Percentiles rank a stretch among this genome's conserved stretches.
Conservation (phyloP, 148 eudicot species). For the Spergularia bocconei region DNA sequence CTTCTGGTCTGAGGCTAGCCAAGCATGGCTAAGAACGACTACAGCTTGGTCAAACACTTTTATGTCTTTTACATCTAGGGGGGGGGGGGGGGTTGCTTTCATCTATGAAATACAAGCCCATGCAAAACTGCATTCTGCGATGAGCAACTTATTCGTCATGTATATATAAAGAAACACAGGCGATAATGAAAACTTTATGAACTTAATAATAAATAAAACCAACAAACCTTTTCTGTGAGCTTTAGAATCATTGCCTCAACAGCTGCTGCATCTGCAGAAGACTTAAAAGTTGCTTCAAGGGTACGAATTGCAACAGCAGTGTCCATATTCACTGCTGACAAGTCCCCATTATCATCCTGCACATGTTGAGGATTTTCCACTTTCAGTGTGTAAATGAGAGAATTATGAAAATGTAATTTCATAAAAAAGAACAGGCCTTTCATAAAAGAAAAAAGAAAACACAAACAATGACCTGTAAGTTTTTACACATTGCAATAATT, state of each 20-base stretch:
- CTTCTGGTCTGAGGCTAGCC: not conserved
- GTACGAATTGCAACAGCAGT: slow-evolving; percentile 99
- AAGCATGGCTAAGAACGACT: not conserved
- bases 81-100: too few species aligned
- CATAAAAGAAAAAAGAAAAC: not conserved
- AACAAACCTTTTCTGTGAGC: slow-evolving; percentile 81
- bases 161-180: not conserved
- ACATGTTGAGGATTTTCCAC: slow-evolving; percentile 6
- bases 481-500: slow-evolving; percentile 97
- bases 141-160: not conserved
- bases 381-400: not conserved
- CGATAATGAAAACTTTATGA: not conserved
- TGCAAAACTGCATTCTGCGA: too few species aligned
- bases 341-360: slow-evolving; percentile 96
- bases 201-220: slow-evolving; percentile 12
- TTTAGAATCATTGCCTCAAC: slow-evolving; percentile 83
- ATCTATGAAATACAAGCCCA: too few species aligned
- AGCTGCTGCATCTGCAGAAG: slow-evolving; percentile 95
- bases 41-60: too few species aligned
- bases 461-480: slow-evolving; percentile 63
- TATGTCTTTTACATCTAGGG: too few species aligned
- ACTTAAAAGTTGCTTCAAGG: slow-evolving; percentile 91
- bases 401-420: not conserved
- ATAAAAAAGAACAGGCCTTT: not conserved
- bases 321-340: slow-evolving; percentile 96